Evolutionary conservation across 1,284 basidiomycete species (phyloP), one percentile per base, ranked within the genome.

Genomic region (Cryptococcus sp.): DNA sequence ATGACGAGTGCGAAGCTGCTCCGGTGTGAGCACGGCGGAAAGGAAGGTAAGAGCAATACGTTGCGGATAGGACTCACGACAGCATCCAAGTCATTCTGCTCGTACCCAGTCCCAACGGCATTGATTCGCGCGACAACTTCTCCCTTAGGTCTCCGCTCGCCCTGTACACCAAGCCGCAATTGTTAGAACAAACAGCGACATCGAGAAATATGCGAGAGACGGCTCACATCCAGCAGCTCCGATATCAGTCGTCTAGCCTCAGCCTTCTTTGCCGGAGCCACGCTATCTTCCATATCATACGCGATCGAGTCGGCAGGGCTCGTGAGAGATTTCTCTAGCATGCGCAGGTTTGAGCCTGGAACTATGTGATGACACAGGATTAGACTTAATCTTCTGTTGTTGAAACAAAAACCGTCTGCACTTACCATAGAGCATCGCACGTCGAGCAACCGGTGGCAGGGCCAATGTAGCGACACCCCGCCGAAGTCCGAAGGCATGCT

Each of bases 231-330:
- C 3, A 91, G 77, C 65, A 91, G 88, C 7, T 80, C 77, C 17
- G 77, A 72, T 3, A 93, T 78, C 20, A 85, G 80, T 2, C 73
- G 69, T 59, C 90, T 81, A 0, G 90, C 89, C 50, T 80, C 77
- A 10, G 73, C 72, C 76, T 92, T 93, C 68, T 87, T 85, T 2
- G 78, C 72, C 8, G 87, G 87, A 5, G 89, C 81, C 0, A 93
- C 85, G 57, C 88, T 89, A 72, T 93, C 90, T 71, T 93, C 90
- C 19, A 93, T 81, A 78, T 93, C 90, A 70, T 91, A 93, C n/a
- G 90, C 86, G 34, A 92, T 81, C 37, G 87, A 82, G 67, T 93
- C 90, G 1, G 89, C 87, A 1, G 77, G 73, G 11, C 81, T 81
- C 10, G 69, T 75, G 40, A 88, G 80, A 0, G 89, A 89, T 71